Percentiles rank a stretch among this genome's conserved stretches.
These are phyloP conservation scores for Agaricus blazei DNA, from an alignment of 768 basidiomycete genomes.

Conservation along the genomic window DNA sequence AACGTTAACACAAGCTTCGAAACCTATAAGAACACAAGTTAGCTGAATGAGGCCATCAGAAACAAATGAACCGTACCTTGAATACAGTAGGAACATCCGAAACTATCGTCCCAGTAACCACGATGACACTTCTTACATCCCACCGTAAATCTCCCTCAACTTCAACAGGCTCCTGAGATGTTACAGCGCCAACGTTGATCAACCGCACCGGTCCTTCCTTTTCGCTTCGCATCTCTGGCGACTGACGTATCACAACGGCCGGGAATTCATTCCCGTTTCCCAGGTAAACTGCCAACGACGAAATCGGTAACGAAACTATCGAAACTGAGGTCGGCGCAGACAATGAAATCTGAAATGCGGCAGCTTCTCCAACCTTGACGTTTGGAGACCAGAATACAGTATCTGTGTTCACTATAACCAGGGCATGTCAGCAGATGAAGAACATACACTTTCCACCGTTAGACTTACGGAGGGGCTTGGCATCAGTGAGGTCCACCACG, in stretches of 20 bases:
- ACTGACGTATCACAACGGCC: slow-evolving; percentile 43
- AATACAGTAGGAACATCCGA: slow-evolving; percentile 46
- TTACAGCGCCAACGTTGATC: slow-evolving; percentile 21
- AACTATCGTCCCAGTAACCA: slow-evolving; percentile 57
- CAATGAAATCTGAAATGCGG: slow-evolving; percentile 73
- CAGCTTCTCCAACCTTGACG: slow-evolving; percentile 52
- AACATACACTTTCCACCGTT: slow-evolving; percentile 4
- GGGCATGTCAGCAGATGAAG: slow-evolving; percentile 6
- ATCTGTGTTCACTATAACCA: slow-evolving; percentile 51
- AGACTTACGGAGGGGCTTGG: slow-evolving; percentile 54
- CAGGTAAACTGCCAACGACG: slow-evolving; percentile 56
- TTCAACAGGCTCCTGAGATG: not conserved
- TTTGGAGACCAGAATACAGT: slow-evolving; percentile 70
- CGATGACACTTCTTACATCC: slow-evolving; percentile 43
- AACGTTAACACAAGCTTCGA: slow-evolving; percentile 45
- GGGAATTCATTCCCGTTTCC: slow-evolving; percentile 36
- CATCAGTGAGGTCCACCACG: slow-evolving; percentile 58
- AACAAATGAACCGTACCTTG: slow-evolving; percentile 36
- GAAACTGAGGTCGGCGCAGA: slow-evolving; percentile 42
- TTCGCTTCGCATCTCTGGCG: slow-evolving; percentile 12
- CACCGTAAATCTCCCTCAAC: slow-evolving; percentile 48
- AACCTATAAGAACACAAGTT: slow-evolving; percentile 27
- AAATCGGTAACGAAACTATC: slow-evolving; percentile 57
- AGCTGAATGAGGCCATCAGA: not conserved
- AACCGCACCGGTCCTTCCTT: slow-evolving; percentile 26